Conservation (phyloP, 2,329 filamentous ascomycete species). For the Fusarium verrucosum region DNA sequence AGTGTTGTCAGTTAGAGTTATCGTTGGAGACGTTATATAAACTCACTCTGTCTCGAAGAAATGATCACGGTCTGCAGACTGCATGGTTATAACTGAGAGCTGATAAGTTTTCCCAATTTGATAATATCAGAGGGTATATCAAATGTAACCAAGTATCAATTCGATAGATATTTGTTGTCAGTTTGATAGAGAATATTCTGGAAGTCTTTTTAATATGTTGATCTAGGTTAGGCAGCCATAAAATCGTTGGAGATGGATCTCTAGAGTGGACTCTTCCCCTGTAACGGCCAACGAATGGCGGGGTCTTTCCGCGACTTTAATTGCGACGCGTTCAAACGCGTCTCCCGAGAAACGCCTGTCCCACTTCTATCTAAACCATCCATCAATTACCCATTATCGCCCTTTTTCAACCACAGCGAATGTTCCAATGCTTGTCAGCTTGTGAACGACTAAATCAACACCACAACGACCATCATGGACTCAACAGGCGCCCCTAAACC, state of each 20-base stretch:
- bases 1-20: not conserved
- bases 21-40: not conserved
- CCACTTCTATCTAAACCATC: slow-evolving; percentile 17
- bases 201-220: not conserved
- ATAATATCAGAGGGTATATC: not conserved
- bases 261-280: slow-evolving; percentile 29
- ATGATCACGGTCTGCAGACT: slow-evolving; percentile 76
- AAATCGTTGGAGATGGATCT: slow-evolving; percentile 18
- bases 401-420: not conserved
- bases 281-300: slow-evolving; percentile 37
- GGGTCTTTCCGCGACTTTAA: slow-evolving; percentile 48
- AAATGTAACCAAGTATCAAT: not conserved
- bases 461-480: slow-evolving; percentile 43
- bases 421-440: slow-evolving; percentile 14
- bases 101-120: no score
- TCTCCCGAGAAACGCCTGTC: slow-evolving; percentile 43
- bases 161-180: not conserved
- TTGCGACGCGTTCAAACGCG: slow-evolving; percentile 55
- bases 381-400: slow-evolving; percentile 15
- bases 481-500: slow-evolving; percentile 55
- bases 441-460: not conserved
- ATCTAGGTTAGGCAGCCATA: slow-evolving; percentile 30
- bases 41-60: slow-evolving; percentile 94
- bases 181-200: not conserved
- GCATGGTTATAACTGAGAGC: slow-evolving; percentile 57